These are phyloP conservation scores for Vanrija pseudolonga DNA, from an alignment of 1,284 basidiomycete species.

Conservation along the genomic window DNA sequence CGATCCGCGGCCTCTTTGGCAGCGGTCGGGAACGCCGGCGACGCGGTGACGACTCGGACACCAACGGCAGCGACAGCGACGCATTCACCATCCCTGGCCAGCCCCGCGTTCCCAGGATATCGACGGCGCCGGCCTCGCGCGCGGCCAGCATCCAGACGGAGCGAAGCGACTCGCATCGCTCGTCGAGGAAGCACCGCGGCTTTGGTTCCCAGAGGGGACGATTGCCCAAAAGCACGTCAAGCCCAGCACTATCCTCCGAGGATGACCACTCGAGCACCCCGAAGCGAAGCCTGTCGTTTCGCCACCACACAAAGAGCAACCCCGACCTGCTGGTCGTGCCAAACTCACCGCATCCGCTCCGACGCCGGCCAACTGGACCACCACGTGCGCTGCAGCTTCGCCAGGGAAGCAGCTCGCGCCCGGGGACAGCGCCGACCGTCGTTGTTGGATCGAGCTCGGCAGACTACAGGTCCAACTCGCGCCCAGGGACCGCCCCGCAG, in stretches of 20 bases:
- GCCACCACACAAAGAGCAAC: background rate
- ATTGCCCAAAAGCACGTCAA: conserved; percentile 8
- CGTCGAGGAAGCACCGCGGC: too few species aligned
- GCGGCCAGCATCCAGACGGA: too few species aligned
- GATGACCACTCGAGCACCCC: background rate
- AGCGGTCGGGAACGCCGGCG: background rate
- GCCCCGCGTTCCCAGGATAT: too few species aligned
- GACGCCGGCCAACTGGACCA: conserved; percentile 7
- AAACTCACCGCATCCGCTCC: background rate
- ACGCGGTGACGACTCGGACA: background rate
- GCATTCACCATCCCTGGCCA: too few species aligned
- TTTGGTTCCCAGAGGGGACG: background rate
- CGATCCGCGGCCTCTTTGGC: conserved; percentile 11
- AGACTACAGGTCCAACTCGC: too few species aligned
- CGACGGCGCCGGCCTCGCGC: too few species aligned
- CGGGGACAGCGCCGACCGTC: background rate
- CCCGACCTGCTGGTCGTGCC: background rate
- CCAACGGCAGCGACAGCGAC: background rate
- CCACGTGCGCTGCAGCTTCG: conserved; percentile 15
- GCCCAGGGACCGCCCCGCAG: too few species aligned
- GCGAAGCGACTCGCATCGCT: too few species aligned
- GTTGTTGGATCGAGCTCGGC: background rate
- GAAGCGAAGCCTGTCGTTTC: background rate
- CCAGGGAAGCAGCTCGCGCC: background rate
- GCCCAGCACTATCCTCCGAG: background rate